Conservation (phyloP, 2,329 filamentous ascomycete genomes). For the Aspergillus tanneri region DNA sequence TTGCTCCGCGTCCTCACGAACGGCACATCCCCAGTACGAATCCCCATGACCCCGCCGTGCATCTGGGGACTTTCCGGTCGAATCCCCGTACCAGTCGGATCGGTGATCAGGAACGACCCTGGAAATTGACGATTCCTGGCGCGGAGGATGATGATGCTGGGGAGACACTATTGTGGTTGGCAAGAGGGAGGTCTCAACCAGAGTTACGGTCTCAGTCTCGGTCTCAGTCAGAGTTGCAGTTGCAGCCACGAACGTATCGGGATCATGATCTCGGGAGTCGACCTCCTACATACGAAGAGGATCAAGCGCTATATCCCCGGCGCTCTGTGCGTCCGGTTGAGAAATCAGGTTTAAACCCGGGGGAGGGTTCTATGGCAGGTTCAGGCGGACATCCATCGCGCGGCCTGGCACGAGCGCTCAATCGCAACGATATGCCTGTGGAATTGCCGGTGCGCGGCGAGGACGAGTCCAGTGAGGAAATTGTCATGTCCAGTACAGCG, state of each 20-base stretch:
- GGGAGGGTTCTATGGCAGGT: neutral
- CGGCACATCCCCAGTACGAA: slow-evolving; percentile 22
- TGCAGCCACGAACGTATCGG: too few relatives aligned
- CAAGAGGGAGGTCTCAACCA: too few relatives aligned
- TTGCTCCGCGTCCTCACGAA: slow-evolving; percentile 27
- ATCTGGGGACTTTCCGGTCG: slow-evolving; percentile 35
- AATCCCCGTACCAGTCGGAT: slow-evolving; percentile 33
- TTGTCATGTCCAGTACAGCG: slow-evolving; percentile 49
- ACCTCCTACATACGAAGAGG: slow-evolving; percentile 21
- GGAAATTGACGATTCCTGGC: slow-evolving; percentile 36
- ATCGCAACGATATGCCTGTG: slow-evolving; percentile 28
- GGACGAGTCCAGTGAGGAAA: slow-evolving; percentile 46
- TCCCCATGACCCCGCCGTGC: slow-evolving; percentile 25
- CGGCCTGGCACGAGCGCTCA: slow-evolving; percentile 23
- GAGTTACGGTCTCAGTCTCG: too few relatives aligned
- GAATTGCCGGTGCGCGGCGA: slow-evolving; percentile 34
- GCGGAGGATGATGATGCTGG: slow-evolving; percentile 13
- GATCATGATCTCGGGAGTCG: too few relatives aligned
- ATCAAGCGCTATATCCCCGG: slow-evolving; percentile 9
- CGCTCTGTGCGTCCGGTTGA: neutral
- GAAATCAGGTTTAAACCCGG: neutral
- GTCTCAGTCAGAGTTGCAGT: too few relatives aligned
- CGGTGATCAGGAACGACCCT: slow-evolving; percentile 40
- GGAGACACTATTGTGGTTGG: too few relatives aligned
- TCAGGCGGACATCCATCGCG: slow-evolving; percentile 20